Conservation (phyloP, 805 yeast genomes). For the Scheffersomyces ergatensis region DNA sequence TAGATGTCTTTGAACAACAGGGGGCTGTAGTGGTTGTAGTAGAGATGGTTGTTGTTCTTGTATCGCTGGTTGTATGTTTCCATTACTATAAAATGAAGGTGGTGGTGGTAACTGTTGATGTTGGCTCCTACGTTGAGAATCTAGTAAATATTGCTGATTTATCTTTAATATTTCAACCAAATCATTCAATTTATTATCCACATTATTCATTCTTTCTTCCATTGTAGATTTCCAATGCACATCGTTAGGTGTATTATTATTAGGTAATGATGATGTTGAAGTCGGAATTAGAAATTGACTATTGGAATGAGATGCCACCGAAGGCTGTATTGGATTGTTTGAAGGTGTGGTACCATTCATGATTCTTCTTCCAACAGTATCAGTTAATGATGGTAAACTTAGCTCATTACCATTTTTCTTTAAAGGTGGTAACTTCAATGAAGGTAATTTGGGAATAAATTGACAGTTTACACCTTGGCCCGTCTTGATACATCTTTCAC, state of each 20-base stretch:
- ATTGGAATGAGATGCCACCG: neutral
- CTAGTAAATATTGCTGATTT: slow-evolving; percentile 28
- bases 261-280: neutral
- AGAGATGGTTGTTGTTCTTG: slow-evolving; percentile 1
- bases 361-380: neutral
- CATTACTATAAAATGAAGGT: neutral
- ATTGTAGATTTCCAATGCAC: slow-evolving; percentile 31
- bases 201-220: slow-evolving; percentile 31
- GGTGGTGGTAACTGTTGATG: slow-evolving; percentile 1
- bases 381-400: neutral
- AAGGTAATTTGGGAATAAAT: slow-evolving; percentile 54
- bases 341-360: neutral
- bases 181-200: slow-evolving; percentile 36
- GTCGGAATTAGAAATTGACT: neutral
- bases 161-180: slow-evolving; percentile 32
- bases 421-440: slow-evolving; percentile 28
- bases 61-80: neutral
- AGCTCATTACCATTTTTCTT: neutral
- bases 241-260: slow-evolving; percentile 7
- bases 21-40: neutral
- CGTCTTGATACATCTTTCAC: slow-evolving; percentile 54
- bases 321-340: neutral
- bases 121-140: slow-evolving; percentile 6
- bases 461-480: slow-evolving; percentile 49
- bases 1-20: neutral